Evolutionary conservation across 495 filamentous ascomycete species (phyloP), one percentile per base, ranked within the genome.

Genomic region (Geoglossum glabrum): DNA sequence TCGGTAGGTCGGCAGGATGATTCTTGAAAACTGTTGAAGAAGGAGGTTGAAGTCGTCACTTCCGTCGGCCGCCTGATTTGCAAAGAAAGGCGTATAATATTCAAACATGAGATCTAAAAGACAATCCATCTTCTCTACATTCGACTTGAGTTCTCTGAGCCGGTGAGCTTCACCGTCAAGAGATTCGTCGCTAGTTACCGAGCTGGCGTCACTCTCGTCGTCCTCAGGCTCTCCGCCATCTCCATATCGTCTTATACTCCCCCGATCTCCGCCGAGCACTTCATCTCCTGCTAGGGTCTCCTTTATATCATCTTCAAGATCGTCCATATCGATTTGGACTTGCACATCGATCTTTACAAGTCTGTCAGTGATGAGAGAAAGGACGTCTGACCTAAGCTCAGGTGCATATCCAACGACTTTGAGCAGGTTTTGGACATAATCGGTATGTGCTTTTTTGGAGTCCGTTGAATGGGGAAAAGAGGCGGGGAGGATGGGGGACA

Each of bases 301-400:
- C 26, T 63, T 56, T 28, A 79, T 72, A 30, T 84, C 82, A 23
- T 87, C 84, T 56, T 85, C 83, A 55, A 92, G 70, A 60, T 93
- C 86, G 59, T 96, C 88, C 61, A 96, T 76, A 62, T 97, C 88
- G 11, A 87, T 79, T 67, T 95, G 90, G 65, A 97, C 88, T 65
- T 95, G 86, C 3, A 94, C 85, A 62, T 99, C 92, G 49, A 93
- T 83, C 68, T 92, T 94, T 58, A 96, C 86, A 3, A 96, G 72
- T 55, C 82, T 78, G 36, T 90, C 83, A 11, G 84, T 85, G 43
- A 96, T 81, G 19, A 95, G 70, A 58, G 84, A 79, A 56, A 95
- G 77, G n/a, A 96, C 78, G 56, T 92, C 85, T 17, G 80, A 75
- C 61, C 81, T 81, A n/a, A 97, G 73, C 50, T 90, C 83, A 0